Base-by-base conservation (phyloP, 2,329 filamentous ascomycete genomes). In the Claviceps sorghi region DNA sequence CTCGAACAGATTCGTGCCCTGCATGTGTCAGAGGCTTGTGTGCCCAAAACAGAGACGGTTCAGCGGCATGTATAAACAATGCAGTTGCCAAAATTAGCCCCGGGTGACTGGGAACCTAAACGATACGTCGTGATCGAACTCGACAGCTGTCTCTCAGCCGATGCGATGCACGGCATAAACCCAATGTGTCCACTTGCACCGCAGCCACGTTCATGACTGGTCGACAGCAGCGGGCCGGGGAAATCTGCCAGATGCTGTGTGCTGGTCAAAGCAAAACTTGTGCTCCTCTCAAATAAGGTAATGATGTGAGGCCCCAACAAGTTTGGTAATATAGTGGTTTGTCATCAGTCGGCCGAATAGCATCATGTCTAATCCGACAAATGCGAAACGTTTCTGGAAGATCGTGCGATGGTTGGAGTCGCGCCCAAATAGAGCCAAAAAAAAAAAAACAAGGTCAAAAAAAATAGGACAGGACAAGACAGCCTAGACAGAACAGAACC, bases 221-320 rank as follows among this genome's bases (percentile, higher is more conserved):
- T 42, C 48, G 48, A 22, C 38, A 30, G 26, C 10, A 34, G 40
- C 42, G 32, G 48, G 48, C 40, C n/a, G 11, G 38, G n/a, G 10
- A 40, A n/a, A 50, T 38, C 43, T 45, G 42, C 42, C 42, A 46
- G 49, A 45, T 46, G 42, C 17, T 45, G 42, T 40, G 49, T 46
- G 40, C 19, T 42, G n/a, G 34, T 40, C 42, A 44, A 40, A 34
- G 42, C 49, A 38, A 21, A 51, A 46, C 17, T 29, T 17, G 49
- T 46, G 49, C 22, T 26, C 26, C 36, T 50, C 49, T 19, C 21
- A 32, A 44, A 15, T 19, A 44, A 38, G 30, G 41, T 21, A 51
- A 45, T 30, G n/a, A 45, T 19, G 32, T 34, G 42, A 46, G 32
- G 8, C 32, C 9, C 21, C 2, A 26, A 5, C 30, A 11, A 44